Conservation (phyloP, 352 stramenopile genomes). For the Hyphochytrium catenoides region DNA sequence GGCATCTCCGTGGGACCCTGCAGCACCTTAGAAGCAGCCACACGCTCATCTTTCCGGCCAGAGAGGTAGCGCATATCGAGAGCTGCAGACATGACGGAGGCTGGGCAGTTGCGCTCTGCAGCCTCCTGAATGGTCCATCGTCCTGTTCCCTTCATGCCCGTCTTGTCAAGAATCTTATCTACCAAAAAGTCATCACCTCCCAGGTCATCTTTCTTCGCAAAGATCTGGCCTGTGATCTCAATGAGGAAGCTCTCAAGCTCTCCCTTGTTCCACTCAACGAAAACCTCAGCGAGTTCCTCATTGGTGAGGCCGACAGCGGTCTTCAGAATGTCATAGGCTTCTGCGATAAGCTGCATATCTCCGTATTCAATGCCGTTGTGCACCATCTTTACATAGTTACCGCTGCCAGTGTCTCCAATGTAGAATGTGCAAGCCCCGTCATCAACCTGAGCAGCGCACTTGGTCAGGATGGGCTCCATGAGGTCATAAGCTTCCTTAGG, state of each 20-base stretch:
- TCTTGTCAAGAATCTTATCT: slow-evolving; percentile 96
- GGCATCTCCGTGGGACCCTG: slow-evolving; percentile 77
- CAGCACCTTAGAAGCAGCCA: slow-evolving; percentile 74
- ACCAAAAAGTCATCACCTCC: slow-evolving; percentile 55
- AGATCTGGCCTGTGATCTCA: slow-evolving; percentile 94
- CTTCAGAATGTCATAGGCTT: slow-evolving; percentile 95
- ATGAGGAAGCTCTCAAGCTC: slow-evolving; percentile 93
- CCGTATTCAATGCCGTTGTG: slow-evolving; percentile 99
- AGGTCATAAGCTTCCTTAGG: slow-evolving; percentile 84
- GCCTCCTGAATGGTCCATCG: slow-evolving; percentile 85
- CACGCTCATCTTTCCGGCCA: slow-evolving; percentile 82
- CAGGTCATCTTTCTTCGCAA: slow-evolving; percentile 90
- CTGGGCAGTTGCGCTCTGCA: slow-evolving; percentile 83
- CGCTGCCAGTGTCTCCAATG: slow-evolving; percentile 76
- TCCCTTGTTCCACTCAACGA: slow-evolving; percentile 90
- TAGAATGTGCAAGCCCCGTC: slow-evolving; percentile 89
- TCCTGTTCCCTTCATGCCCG: slow-evolving; percentile 96
- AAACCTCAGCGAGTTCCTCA: slow-evolving; percentile 70
- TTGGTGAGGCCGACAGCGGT: slow-evolving; percentile 66
- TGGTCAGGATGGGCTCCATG: slow-evolving; percentile 87
- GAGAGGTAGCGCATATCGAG: slow-evolving; percentile 90
- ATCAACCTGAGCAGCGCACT: slow-evolving; percentile 85
- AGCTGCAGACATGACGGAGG: slow-evolving; percentile 88
- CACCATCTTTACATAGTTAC: slow-evolving; percentile 99
- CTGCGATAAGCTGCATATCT: slow-evolving; percentile 97